A percentile compares a stretch with the other conserved stretches of the same genome.
Conservation (phyloP, 139 green algal genomes). For the Gonium pectorale region DNA sequence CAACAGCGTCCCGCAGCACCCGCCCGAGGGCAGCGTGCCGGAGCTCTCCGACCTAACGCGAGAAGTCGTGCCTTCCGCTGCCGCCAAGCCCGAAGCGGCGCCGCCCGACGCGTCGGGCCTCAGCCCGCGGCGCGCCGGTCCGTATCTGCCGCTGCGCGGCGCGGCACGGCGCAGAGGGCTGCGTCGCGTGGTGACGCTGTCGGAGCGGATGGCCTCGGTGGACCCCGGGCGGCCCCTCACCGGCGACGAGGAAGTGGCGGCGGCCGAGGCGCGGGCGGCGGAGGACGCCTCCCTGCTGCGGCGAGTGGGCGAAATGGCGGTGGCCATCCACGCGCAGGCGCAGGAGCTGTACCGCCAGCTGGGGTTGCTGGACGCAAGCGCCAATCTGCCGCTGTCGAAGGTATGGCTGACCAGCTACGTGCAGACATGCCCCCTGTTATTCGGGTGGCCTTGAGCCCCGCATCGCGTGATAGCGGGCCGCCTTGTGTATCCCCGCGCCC, state of each 20-base stretch:
- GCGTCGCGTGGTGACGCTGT: constrained; percentile 4
- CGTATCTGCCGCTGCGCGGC: background rate
- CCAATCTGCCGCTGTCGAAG: constrained; percentile 34
- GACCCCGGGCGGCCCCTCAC: background rate
- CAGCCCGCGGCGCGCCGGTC: background rate
- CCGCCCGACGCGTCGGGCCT: background rate
- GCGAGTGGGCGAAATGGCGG: constrained; percentile 32
- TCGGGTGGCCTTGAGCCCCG: too few species aligned
- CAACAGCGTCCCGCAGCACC: constrained; percentile 29
- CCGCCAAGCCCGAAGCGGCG: too few species aligned
- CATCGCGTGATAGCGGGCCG: too few species aligned
- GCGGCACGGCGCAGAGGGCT: background rate
- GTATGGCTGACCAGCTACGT: too few species aligned
- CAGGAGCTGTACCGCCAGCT: constrained; percentile 47
- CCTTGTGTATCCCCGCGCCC: too few species aligned
- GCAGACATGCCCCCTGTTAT: too few species aligned
- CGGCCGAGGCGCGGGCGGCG: background rate
- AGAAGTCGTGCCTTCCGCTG: too few species aligned
- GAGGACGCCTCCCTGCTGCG: constrained; percentile 29
- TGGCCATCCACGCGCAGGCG: constrained; percentile 44
- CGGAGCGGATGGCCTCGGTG: constrained; percentile 15
- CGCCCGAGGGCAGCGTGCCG: too few species aligned
- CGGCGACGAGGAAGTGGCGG: background rate
- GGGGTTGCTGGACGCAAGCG: constrained; percentile 25
- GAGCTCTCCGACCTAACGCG: too few species aligned